Conservation (phyloP, 768 basidiomycete species). For the Russula sp. region DNA sequence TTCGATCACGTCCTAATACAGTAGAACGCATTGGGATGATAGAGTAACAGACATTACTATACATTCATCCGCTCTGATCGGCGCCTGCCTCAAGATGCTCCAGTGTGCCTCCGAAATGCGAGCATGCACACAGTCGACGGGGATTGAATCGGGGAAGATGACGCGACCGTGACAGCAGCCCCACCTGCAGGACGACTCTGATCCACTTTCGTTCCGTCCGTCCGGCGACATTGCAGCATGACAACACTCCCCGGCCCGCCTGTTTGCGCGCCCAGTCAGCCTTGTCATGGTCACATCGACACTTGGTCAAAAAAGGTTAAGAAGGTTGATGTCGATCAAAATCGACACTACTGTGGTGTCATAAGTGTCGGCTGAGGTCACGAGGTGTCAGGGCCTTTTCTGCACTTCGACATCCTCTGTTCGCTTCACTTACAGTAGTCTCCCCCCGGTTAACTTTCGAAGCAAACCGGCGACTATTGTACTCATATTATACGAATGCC, state of each 20-base stretch:
- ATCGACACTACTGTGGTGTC: too few species aligned
- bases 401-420: too few species aligned
- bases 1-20: too few species aligned
- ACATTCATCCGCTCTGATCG: background rate
- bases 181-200: background rate
- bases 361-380: too few species aligned
- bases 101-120: background rate
- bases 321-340: too few species aligned
- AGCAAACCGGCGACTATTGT: too few species aligned
- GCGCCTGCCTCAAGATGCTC: background rate
- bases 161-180: background rate
- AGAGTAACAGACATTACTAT: background rate
- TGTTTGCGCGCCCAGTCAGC: conserved; percentile 1
- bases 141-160: background rate
- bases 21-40: too few species aligned
- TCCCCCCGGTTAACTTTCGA: too few species aligned
- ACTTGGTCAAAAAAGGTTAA: too few species aligned
- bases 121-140: background rate
- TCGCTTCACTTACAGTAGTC: too few species aligned
- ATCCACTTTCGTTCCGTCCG: background rate
- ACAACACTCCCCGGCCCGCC: background rate
- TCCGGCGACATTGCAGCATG: conserved; percentile 3
- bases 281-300: too few species aligned
- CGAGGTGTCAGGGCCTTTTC: too few species aligned
- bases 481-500: conserved; percentile 25